Evolutionary conservation across 2,329 filamentous ascomycete species (phyloP).

Genomic region (Moelleriella libera): DNA sequence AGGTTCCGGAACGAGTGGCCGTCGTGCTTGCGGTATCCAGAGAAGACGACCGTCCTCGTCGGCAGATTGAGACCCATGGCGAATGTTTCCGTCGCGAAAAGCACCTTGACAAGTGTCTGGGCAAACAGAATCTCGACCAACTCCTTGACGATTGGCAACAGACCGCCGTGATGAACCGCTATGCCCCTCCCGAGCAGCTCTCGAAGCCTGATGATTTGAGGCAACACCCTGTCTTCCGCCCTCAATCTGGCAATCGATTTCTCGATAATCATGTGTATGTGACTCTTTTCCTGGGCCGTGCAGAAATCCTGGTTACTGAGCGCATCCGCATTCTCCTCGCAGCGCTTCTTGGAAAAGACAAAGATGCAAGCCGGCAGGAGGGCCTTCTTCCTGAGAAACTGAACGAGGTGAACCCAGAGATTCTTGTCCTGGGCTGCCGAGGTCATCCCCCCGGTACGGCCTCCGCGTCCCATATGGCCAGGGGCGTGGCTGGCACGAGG

Average conservation of each 20-base stretch:
- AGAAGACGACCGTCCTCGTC: conserved; percentile 93
- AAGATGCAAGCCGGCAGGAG: conserved; percentile 92
- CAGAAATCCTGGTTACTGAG: conserved; percentile 92
- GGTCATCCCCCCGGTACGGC: conserved; percentile 71
- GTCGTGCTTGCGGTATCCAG: conserved; percentile 91
- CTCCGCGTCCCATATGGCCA: conserved; percentile 83
- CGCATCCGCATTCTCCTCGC: conserved; percentile 93
- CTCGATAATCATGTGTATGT: conserved; percentile 94
- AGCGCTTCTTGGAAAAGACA: conserved; percentile 95
- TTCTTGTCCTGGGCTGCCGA: conserved; percentile 91
- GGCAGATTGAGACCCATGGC: conserved; percentile 96
- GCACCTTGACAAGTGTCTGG: conserved; percentile 84
- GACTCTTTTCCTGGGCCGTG: conserved; percentile 85
- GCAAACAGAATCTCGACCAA: conserved; percentile 95
- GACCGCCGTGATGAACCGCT: conserved; percentile 88
- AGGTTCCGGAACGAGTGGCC: conserved; percentile 84
- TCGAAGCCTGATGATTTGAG: conserved; percentile 77
- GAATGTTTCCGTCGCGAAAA: conserved; percentile 97
- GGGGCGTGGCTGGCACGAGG: conserved; percentile 46
- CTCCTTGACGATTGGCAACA: conserved; percentile 94
- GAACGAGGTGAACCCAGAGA: conserved; percentile 90
- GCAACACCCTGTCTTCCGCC: conserved; percentile 76
- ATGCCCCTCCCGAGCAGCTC: conserved; percentile 81
- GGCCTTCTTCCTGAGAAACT: conserved; percentile 74
- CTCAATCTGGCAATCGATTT: conserved; percentile 86